Evolutionary conservation across 2,329 filamentous ascomycete genomes (phyloP).

Genomic region (Parasarocladium wereldwijsianum): DNA sequence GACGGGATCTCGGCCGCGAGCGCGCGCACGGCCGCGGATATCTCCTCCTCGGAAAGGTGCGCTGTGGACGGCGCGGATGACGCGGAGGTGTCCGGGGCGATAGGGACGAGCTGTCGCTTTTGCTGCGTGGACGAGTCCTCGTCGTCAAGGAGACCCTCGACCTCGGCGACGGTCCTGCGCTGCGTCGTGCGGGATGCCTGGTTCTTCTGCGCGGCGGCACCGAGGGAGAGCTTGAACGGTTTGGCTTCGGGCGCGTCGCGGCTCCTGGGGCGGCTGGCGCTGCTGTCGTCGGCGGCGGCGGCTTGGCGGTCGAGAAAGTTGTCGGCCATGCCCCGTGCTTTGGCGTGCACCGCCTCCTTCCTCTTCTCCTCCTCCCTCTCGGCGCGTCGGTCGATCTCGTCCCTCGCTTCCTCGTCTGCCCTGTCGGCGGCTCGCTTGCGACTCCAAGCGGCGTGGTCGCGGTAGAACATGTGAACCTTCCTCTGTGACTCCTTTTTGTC

Average conservation of each 20-base stretch:
- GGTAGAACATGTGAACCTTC: constrained; percentile 70
- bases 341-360: constrained; percentile 57
- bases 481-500: constrained; percentile 69
- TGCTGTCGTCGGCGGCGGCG: constrained; percentile 55
- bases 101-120: constrained; percentile 65
- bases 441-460: constrained; percentile 72
- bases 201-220: constrained; percentile 66
- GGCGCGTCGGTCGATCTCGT: constrained; percentile 67
- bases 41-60: constrained; percentile 72
- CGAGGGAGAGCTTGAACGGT: constrained; percentile 85
- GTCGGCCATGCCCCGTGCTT: constrained; percentile 73
- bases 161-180: constrained; percentile 76
- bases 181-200: constrained; percentile 40
- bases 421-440: constrained; percentile 64
- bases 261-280: constrained; percentile 22
- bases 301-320: constrained; percentile 80
- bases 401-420: constrained; percentile 57
- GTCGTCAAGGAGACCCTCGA: constrained; percentile 87
- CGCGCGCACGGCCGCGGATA: constrained; percentile 64
- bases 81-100: constrained; percentile 60
- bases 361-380: constrained; percentile 64
- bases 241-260: too few species aligned
- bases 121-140: constrained; percentile 67
- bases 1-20: constrained; percentile 83
- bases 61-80: too few species aligned